Base-by-base conservation (phyloP, 2,329 filamentous ascomycete species). In the Talaromyces atroroseus region DNA sequence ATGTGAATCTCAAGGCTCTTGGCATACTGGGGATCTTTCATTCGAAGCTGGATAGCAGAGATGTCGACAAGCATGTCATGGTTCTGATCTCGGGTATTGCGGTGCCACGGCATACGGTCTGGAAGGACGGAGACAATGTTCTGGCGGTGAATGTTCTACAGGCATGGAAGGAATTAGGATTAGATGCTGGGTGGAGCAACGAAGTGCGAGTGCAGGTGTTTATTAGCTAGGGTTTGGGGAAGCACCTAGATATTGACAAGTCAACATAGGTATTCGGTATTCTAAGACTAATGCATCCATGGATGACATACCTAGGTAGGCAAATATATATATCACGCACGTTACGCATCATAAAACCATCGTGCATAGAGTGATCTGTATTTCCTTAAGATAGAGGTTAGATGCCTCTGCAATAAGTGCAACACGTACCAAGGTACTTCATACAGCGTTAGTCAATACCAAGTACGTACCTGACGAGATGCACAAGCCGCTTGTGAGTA, bases 161-260 rank as follows among this genome's bases (percentile, higher is more conserved):
- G 29, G 92, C 92, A 0, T 97, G 91, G 91, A 80, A 81, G 47
- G 83, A 89, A 64, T 80, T 91, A 76, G 81, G 79, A 0, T 76
- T 94, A 55, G 75, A 84, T 57, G 80, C 82, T 38, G 84, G 87
- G 7, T 95, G 89, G 86, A 87, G 84, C 61, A 95, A 96, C 68
- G 89, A 95, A 69, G 80, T 91, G 38, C 78, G 82, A 59, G 75
- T 95, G 44, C 85, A 86, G 67, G 70, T 90, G 5, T 86, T 80
- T 60, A 68, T 80, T 26, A 63, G 61, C 16, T 73, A 46, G 34
- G 16, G 21, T 29, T 29, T 29, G 26, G 8, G 8, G 4, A 29
- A 29, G 26, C 8, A 29, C 26, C 8, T 29, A 29, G 26, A 5
- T 29, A 8, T 29, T 29, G 26, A 29, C 26, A 29, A 29, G 26